These are phyloP conservation scores for Waltergamsia citrina DNA, from an alignment of 2,329 filamentous ascomycete species.

Conservation along the genomic window DNA sequence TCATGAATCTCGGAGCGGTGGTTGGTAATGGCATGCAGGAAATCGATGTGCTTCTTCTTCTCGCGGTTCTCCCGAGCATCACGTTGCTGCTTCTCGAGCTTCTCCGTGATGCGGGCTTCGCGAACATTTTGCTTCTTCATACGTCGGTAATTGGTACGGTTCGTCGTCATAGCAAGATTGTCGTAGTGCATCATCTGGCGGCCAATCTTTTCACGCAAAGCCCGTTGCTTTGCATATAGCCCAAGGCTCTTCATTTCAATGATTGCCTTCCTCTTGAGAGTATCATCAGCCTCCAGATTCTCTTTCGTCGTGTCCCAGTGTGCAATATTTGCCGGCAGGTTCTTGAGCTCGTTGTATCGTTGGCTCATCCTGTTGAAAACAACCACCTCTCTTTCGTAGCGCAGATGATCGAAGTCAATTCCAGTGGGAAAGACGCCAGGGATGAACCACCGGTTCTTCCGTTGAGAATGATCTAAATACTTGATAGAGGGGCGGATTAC, in stretches of 20 bases:
- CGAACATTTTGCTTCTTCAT: conserved; percentile 96
- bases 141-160: conserved; percentile 79
- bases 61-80: conserved; percentile 93
- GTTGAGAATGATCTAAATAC: conserved; percentile 69
- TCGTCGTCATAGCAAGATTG: conserved; percentile 94
- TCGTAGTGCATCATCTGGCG: conserved; percentile 92
- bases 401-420: conserved; percentile 75
- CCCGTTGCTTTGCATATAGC: conserved; percentile 80
- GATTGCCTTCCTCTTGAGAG: conserved; percentile 76
- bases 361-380: conserved; percentile 85
- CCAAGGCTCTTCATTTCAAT: conserved; percentile 93
- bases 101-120: conserved; percentile 95
- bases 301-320: conserved; percentile 77
- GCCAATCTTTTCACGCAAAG: conserved; percentile 77
- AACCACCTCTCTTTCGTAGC: conserved; percentile 79
- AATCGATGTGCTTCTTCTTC: conserved; percentile 94
- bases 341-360: conserved; percentile 75
- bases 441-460: conserved; percentile 69
- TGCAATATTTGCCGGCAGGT: conserved; percentile 74
- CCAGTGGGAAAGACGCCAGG: conserved; percentile 84
- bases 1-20: conserved; percentile 72
- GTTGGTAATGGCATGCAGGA: conserved; percentile 75
- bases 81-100: conserved; percentile 96
- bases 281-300: conserved; percentile 61
- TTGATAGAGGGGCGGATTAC: conserved; percentile 53